Evolutionary conservation across 2,329 filamentous ascomycete species (phyloP), one percentile per base, ranked within the genome.

Genomic region (Trichoderma sp.): DNA sequence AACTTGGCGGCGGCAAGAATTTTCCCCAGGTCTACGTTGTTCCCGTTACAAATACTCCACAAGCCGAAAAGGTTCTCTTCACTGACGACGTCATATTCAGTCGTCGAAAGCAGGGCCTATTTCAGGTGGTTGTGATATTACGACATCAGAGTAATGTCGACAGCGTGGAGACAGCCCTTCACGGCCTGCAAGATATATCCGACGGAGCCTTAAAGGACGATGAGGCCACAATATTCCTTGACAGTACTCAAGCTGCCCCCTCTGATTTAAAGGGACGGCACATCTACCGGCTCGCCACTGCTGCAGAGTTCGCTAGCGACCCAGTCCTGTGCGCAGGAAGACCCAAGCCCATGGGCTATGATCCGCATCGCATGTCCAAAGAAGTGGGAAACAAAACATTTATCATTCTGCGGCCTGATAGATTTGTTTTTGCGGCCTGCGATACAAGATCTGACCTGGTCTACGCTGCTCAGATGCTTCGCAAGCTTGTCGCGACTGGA

Each of bases 371-470:
- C 30, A 71, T 73, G 61, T 51, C n/a, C 21, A 63, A 36, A 32
- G 72, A 71, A 34, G 70, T 71, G 1, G 32, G 58, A 4, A 30
- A 68, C 30, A 61, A 69, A 2, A 39, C 26, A 5, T 74, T 72
- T 34, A 61, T 69, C 1, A 72, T 74, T 32, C 14, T 74, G 9
- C 62, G 74, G 24, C 67, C 73, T 7, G 74, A 74, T 39, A 47
- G 71, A 11, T 74, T 74, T 58, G 65, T 73, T 18, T 74, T 74
- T 70, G 74, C 73, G 8, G 56, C 69, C 11, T 70, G 66, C 5
- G 43, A 72, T 30, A 56, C 51, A 14, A 56, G 51, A 28, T 28
- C 51, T 9, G 51, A 56, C 51, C 3, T 56, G 7, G 24, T 28
- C 24, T 5, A 56, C 7, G 51, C 51, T 26, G 51, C 51, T 56